A percentile compares a stretch with the other conserved stretches of the same genome.
phyloP scores from a whole-genome alignment of 140 eudicot genomes.

The Bidens hawaiensis region DNA sequence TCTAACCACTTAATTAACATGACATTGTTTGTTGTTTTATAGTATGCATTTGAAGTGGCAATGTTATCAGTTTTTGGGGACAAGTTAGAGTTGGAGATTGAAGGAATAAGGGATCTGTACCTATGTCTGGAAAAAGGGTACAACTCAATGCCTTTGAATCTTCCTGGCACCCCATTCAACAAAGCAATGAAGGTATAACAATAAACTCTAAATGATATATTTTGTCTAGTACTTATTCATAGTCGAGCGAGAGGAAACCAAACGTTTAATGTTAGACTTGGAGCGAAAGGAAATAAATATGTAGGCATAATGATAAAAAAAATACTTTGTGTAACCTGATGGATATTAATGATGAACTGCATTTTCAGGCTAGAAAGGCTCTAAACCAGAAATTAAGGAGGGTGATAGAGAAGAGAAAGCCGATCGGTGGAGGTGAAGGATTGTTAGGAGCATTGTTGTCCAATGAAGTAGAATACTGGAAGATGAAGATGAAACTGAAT shows the following conservation, averaged over 20 bases:
- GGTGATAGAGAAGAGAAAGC: conserved; percentile 55
- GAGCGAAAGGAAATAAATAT: too few species aligned
- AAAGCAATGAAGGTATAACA: conserved; percentile 87
- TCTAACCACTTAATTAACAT: too few species aligned
- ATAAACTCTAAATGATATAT: too few species aligned
- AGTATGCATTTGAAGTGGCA: conserved; percentile 94
- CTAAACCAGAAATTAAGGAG: conserved; percentile 47
- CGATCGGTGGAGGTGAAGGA: conserved; percentile 46
- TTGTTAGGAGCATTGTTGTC: conserved; percentile 46
- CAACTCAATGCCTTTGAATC: conserved; percentile 87
- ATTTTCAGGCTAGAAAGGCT: conserved; percentile 68
- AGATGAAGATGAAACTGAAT: conserved; percentile 32
- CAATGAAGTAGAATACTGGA: conserved; percentile 19
- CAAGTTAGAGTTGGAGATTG: conserved; percentile 38
- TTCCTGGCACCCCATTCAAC: conserved; percentile 74
- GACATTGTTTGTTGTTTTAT: neutral
- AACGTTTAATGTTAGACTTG: too few species aligned
- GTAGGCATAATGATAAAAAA: too few species aligned
- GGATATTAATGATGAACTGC: neutral
- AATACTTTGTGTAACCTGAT: too few species aligned
- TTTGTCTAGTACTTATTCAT: too few species aligned
- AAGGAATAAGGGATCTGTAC: conserved; percentile 56
- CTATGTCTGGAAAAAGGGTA: conserved; percentile 76
- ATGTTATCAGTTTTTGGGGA: conserved; percentile 64
- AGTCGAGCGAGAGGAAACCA: too few species aligned